Percentiles rank a stretch among this genome's conserved stretches.
Evolutionary conservation across 1,139 yeast species (phyloP).

Genomic region (Diutina sp.): DNA sequence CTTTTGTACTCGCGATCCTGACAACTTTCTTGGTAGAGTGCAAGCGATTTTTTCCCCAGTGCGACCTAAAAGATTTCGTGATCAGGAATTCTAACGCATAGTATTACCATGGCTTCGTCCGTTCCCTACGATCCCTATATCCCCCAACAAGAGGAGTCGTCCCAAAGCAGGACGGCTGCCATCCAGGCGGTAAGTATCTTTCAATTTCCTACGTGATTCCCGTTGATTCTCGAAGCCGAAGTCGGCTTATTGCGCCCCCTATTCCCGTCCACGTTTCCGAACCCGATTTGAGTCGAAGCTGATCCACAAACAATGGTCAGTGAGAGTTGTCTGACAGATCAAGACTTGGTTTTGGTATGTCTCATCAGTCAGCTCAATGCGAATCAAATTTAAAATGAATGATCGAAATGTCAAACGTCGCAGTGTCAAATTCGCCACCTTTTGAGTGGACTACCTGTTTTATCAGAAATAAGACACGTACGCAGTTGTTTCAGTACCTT

Average conservation of each 20-base stretch:
- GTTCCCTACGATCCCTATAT: constrained; percentile 88
- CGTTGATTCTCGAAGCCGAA: not conserved
- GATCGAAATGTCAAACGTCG: no score
- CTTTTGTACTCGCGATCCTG: not conserved
- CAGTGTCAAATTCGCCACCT: no score
- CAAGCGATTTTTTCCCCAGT: not conserved
- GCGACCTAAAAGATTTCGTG: not conserved
- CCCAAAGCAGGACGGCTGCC: constrained; percentile 65
- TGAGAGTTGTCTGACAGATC: not conserved
- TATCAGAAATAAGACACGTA: no score
- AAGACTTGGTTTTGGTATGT: not conserved
- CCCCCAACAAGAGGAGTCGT: constrained; percentile 47
- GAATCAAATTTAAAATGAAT: no score
- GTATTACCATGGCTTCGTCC: constrained; percentile 54
- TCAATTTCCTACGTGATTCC: not conserved
- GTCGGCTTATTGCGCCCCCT: not conserved
- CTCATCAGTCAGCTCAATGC: no score
- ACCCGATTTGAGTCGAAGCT: not conserved
- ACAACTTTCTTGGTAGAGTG: not conserved
- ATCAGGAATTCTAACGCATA: not conserved
- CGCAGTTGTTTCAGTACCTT: no score
- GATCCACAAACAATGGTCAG: not conserved
- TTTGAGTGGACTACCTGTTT: no score
- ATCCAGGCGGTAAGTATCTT: constrained; percentile 58
- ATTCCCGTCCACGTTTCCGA: not conserved